These are phyloP conservation scores for Phytophthora megakarya DNA, from an alignment of 352 stramenopile genomes.

Conservation along the genomic window DNA sequence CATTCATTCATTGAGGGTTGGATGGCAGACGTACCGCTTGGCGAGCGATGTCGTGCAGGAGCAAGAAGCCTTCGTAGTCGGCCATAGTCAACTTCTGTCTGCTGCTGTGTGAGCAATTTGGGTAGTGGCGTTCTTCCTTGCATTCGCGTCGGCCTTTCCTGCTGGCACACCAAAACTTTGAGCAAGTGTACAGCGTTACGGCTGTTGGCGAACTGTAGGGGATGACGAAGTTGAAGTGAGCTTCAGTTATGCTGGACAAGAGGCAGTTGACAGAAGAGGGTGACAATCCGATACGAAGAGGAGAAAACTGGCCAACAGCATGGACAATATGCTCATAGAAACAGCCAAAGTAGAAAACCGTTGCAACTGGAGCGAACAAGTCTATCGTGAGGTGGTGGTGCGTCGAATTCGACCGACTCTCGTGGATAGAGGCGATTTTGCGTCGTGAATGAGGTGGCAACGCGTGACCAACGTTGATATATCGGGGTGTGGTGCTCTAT, in stretches of 20 bases:
- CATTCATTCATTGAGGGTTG: not conserved
- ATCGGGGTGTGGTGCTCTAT: slow-evolving; percentile 1
- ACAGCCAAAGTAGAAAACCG: not conserved
- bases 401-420: slow-evolving; percentile 2
- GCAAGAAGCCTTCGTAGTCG: slow-evolving; percentile 81
- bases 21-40: slow-evolving; percentile 35
- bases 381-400: slow-evolving; percentile 1
- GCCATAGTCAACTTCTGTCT: slow-evolving; percentile 47
- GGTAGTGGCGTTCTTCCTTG: slow-evolving; percentile 9
- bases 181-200: not conserved
- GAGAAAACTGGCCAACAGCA: not conserved
- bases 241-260: slow-evolving; percentile 14
- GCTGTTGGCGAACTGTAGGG: slow-evolving; percentile 7
- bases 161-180: slow-evolving; percentile 5
- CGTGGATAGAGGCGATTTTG: slow-evolving; percentile 2
- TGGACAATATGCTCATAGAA: not conserved
- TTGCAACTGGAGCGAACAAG: slow-evolving; percentile 7
- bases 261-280: not conserved
- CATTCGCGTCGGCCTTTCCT: slow-evolving; percentile 22
- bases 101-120: slow-evolving; percentile 9
- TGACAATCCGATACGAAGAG: not conserved
- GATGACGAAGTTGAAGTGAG: slow-evolving; percentile 6
- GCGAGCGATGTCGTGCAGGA: slow-evolving; percentile 65
- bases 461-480: slow-evolving; percentile 7
- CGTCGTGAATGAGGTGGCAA: slow-evolving; percentile 13